These are phyloP conservation scores for Cystoisospora suis DNA, from an alignment of 169 alveolate species.

Conservation along the genomic window DNA sequence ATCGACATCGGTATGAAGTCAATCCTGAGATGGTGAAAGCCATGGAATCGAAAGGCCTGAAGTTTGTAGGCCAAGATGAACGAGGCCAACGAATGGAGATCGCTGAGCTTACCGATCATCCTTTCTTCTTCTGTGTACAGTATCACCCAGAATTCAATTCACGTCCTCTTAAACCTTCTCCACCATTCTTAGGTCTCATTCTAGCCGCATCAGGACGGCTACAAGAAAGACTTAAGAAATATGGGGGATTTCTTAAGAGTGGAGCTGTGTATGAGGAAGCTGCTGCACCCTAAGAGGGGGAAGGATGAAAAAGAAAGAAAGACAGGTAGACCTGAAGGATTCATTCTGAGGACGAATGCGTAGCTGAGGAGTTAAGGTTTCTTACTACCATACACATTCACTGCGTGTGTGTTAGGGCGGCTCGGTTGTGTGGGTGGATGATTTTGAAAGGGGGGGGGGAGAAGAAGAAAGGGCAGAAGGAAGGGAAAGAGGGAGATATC, in stretches of 20 bases:
- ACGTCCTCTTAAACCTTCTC: slow-evolving; percentile 56
- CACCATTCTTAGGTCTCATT: slow-evolving; percentile 69
- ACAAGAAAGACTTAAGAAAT: slow-evolving; percentile 35
- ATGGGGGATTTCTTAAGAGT: slow-evolving; percentile 33
- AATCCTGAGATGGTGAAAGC: slow-evolving; percentile 38
- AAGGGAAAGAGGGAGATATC: no score
- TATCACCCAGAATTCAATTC: slow-evolving; percentile 96
- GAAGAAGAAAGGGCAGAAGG: no score
- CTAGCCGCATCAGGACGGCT: slow-evolving; percentile 69
- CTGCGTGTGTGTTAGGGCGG: no score
- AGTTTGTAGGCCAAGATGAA: slow-evolving; percentile 90
- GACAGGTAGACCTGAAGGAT: background rate
- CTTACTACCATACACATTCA: no score
- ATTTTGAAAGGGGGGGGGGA: no score
- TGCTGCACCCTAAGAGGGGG: background rate
- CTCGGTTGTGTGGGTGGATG: no score
- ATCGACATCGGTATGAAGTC: slow-evolving; percentile 90
- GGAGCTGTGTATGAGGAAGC: slow-evolving; percentile 32
- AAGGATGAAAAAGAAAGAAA: background rate
- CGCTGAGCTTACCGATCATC: slow-evolving; percentile 81
- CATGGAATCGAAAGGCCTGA: slow-evolving; percentile 87
- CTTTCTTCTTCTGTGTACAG: slow-evolving; percentile 92
- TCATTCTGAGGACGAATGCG: background rate
- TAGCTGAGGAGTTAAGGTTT: background rate
- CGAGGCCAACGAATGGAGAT: slow-evolving; percentile 88